A percentile compares a stretch with the other conserved stretches of the same genome.
Evolutionary conservation across 2,329 filamentous ascomycete species (phyloP).

Genomic region (Fusarium tupiense): DNA sequence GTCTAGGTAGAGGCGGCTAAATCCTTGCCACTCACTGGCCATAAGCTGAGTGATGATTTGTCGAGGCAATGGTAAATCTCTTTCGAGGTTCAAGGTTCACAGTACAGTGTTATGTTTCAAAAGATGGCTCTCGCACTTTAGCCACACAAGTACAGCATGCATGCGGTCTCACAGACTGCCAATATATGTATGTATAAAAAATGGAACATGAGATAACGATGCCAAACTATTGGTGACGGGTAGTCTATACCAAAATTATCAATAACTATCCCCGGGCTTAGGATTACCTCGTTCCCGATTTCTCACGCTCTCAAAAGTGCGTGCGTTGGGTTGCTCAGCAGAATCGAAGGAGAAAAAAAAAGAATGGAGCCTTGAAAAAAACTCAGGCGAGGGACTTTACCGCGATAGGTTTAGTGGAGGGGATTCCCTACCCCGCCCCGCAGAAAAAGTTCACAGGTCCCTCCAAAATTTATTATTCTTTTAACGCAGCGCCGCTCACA

Average conservation of each 20-base stretch:
- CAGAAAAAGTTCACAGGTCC: conserved; percentile 49
- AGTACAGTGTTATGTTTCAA: conserved; percentile 6
- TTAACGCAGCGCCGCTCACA: conserved; percentile 42
- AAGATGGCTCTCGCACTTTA: conserved; percentile 4
- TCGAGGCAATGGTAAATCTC: conserved; percentile 14
- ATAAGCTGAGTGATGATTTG: conserved; percentile 11
- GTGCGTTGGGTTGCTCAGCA: conserved; percentile 20
- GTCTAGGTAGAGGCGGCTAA: conserved; percentile 28
- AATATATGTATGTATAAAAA: not conserved
- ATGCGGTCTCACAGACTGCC: not conserved
- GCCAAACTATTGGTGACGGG: not conserved
- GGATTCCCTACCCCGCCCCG: conserved; percentile 40
- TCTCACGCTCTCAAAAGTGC: conserved; percentile 27
- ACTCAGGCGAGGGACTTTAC: conserved; percentile 43
- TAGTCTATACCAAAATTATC: not conserved
- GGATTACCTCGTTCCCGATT: conserved; percentile 36
- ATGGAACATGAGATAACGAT: not conserved
- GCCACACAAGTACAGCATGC: not conserved
- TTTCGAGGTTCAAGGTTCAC: conserved; percentile 13
- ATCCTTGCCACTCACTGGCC: conserved; percentile 31
- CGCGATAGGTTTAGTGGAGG: conserved; percentile 39
- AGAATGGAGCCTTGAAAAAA: conserved; percentile 43
- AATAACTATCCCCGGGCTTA: conserved; percentile 16
- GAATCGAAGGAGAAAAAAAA: conserved; percentile 17
- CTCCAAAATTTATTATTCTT: conserved; percentile 46